These are phyloP conservation scores for Penicillium verhagenii DNA, from an alignment of 495 filamentous ascomycete genomes.

Conservation along the genomic window DNA sequence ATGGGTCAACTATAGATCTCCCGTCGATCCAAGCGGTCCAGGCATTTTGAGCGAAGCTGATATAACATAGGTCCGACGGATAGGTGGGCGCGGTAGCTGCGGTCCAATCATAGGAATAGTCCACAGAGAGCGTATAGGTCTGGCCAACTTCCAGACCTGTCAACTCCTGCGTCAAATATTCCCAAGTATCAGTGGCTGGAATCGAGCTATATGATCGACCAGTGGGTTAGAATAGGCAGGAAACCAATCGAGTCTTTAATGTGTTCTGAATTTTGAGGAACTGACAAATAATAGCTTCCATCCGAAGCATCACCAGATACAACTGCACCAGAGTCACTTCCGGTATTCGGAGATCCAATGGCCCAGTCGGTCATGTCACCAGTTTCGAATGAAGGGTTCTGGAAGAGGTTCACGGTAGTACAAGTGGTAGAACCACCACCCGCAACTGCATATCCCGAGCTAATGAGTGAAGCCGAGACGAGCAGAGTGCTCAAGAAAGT, in stretches of 20 bases:
- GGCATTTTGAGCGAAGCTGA: neutral
- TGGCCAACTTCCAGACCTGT: neutral
- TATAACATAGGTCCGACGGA: neutral
- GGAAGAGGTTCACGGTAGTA: neutral
- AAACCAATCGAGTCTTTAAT: no score
- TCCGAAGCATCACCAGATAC: neutral
- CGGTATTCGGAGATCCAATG: neutral
- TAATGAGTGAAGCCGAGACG: neutral
- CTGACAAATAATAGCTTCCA: neutral
- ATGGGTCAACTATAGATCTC: neutral
- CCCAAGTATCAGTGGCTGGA: neutral
- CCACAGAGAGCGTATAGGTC: neutral
- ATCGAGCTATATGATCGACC: neutral
- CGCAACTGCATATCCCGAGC: neutral
- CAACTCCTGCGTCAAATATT: neutral
- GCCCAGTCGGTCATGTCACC: neutral
- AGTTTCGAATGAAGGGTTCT: conserved; percentile 1
- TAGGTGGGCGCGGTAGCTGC: neutral
- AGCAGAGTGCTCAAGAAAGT: neutral
- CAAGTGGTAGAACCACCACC: neutral
- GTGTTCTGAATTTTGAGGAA: no score
- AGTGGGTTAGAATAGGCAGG: neutral
- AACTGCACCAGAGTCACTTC: neutral
- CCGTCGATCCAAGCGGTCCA: neutral
- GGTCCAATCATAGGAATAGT: neutral